Evolutionary conservation across 257 asterid genomes (phyloP).

Genomic region (Catharanthus roseus): DNA sequence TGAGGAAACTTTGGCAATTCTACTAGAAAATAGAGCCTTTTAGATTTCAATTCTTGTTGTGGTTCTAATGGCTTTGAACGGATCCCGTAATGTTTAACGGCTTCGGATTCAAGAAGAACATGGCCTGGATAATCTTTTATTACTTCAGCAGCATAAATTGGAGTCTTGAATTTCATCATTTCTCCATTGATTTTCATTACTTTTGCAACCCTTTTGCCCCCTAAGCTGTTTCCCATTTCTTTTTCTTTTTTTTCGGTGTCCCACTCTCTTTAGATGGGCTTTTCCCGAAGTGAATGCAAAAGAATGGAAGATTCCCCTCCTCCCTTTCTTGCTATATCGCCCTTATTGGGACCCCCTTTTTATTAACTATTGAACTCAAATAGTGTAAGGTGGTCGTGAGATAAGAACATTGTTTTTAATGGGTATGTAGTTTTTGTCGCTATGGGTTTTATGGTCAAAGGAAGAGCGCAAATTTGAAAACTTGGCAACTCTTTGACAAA

Average conservation of each 20-base stretch:
- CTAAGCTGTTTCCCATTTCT: constrained; percentile 71
- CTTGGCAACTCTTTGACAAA: constrained; percentile 30
- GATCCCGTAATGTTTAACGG: constrained; percentile 71
- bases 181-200: constrained; percentile 83
- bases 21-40: constrained; percentile 66
- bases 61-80: constrained; percentile 84
- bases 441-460: constrained; percentile 36
- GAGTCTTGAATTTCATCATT: constrained; percentile 56
- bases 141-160: constrained; percentile 57
- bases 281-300: background rate
- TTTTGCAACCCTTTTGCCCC: constrained; percentile 51
- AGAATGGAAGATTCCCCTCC: no score
- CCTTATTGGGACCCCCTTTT: constrained; percentile 8
- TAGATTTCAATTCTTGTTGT: constrained; percentile 61
- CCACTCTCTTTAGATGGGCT: no score
- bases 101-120: constrained; percentile 67
- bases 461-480: constrained; percentile 42
- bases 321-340: constrained; percentile 3
- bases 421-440: constrained; percentile 8
- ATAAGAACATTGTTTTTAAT: constrained; percentile 18
- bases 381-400: constrained; percentile 13
- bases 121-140: constrained; percentile 52
- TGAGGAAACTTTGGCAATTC: constrained; percentile 62
- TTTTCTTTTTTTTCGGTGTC: background rate
- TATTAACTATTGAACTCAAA: background rate